Conservation (phyloP, 805 yeast genomes). For the Maudiozyma pseudohumilis region DNA sequence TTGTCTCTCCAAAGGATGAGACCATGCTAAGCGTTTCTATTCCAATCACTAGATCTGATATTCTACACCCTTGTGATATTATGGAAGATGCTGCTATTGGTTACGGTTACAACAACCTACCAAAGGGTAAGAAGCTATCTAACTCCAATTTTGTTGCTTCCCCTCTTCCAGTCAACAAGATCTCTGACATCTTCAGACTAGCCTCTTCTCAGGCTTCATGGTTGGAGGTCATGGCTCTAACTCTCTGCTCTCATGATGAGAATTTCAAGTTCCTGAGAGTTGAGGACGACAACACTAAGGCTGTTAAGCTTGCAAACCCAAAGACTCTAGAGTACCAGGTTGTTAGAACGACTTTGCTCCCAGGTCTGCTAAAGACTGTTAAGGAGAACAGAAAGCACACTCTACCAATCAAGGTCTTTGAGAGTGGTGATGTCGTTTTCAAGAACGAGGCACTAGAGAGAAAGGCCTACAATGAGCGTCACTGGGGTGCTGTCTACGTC, state of each 20-base stretch:
- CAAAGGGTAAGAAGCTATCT: conserved; percentile 67
- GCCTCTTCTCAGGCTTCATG: conserved; percentile 94
- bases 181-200: conserved; percentile 78
- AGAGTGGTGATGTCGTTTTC: conserved; percentile 88
- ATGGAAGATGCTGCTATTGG: conserved; percentile 98
- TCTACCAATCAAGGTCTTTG: conserved; percentile 90
- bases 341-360: conserved; percentile 87
- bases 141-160: conserved; percentile 70
- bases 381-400: conserved; percentile 94
- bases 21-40: conserved; percentile 52
- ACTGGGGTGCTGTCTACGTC: conserved; percentile 89
- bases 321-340: conserved; percentile 96
- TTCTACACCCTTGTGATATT: conserved; percentile 93
- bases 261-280: conserved; percentile 79
- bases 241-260: conserved; percentile 93
- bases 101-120: conserved; percentile 85
- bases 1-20: conserved; percentile 33
- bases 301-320: conserved; percentile 90
- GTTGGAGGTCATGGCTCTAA: conserved; percentile 91
- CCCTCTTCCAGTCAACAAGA: conserved; percentile 84
- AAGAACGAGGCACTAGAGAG: conserved; percentile 75
- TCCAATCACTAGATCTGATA: conserved; percentile 93
- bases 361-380: conserved; percentile 91
- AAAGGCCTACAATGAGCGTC: conserved; percentile 84
- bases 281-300: conserved; percentile 62